Base-by-base conservation (phyloP, 164 flowering plant species). In the Brasenia schreberi region DNA sequence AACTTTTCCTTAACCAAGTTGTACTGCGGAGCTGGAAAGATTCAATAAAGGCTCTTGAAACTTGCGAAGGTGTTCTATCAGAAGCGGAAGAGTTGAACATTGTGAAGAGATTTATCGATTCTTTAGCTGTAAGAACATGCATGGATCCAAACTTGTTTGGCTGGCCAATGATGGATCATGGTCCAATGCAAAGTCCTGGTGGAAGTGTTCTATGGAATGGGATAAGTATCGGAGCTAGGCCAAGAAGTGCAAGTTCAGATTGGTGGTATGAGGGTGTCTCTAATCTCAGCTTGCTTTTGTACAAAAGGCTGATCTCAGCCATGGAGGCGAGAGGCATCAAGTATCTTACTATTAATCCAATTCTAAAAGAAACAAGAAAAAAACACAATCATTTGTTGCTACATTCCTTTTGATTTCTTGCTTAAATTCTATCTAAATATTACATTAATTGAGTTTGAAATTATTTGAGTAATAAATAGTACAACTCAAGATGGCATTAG, bases 201-300 rank as follows among this genome's bases (percentile, higher is more conserved):
- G 98, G 94, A 19, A 90, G 89, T 73, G 84, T 90, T 17, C 67
- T 93, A 69, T 87, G 98, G 98, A 93, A 93, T 72, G 97, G 98
- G 56, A 90, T 93, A 42, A 88, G 94, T 77, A 90, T 96, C 0
- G 96, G 96, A 42, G 95, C 96, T 64, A 79, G 90, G 64, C 89
- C 88, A 23, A 86, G 78, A 71, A 79, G 83, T 66, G 66, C 82
- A 5, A 84, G 82, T 68, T 77, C 87, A 62, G 96, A 90, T 78
- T 93, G 98, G 98, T 93, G 98, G 98, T 90, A 88, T 60, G 96
- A 87, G 33, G 98, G 90, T 78, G 96, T 76, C 39, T 81, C 94
- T 5, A 75, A 78, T 68, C 69, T 93, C 64, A 84, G 89, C 70
- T 81, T 90, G 18, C 80, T 83, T 65, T 79, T 89, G 12, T 88